Base-by-base conservation (phyloP, 2,329 filamentous ascomycete species). In the Huntiella decipiens region DNA sequence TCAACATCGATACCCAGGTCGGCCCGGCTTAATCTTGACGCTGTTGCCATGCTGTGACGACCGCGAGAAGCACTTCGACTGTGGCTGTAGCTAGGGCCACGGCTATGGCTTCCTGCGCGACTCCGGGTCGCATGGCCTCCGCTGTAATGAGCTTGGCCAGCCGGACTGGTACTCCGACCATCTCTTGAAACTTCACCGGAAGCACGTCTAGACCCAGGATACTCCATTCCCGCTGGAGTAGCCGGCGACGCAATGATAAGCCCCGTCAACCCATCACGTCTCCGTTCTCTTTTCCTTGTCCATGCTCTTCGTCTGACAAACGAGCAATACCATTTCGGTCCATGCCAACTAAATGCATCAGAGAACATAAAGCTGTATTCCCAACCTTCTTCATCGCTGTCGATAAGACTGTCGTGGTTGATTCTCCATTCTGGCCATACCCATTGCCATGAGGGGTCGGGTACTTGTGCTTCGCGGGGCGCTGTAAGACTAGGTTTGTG, bases 381-480 rank as follows among this genome's bases (percentile, higher is more conserved):
- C 91, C 91, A 98, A 3, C 91, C 91, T 51, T 88, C 82, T 51
- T 88, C 80, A 56, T 96, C 91, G 34, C 61, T 54, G 17, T 56
- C 46, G 8, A 82, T 77, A 49, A 81, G 79, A 2, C 80, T 73
- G 66, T 88, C 84, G 71, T 84, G 65, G 49, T 74, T 70, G 53
- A 80, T 56, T 22, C 64, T 67, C 77, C 76, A 80, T 44, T 75
- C 73, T 2, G 73, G 67, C 74, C 74, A 79, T 1, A 64, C 76
- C 91, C 91, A 98, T 57, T 84, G 77, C 91, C 91, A 98, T 51
- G 79, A 84, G 4, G 91, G 91, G 58, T 98, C 91, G 0, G 91
- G 91, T 1, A 94, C 75, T 59, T 95, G 87, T 0, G 88, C 86
- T 50, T 85, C 95, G 50, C 79, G 74, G 51, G 88, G 92, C 57